A percentile compares a stretch with the other conserved stretches of the same genome.
Evolutionary conservation across 495 filamentous ascomycete species (phyloP).

Genomic region (Jackrogersella multiformis): DNA sequence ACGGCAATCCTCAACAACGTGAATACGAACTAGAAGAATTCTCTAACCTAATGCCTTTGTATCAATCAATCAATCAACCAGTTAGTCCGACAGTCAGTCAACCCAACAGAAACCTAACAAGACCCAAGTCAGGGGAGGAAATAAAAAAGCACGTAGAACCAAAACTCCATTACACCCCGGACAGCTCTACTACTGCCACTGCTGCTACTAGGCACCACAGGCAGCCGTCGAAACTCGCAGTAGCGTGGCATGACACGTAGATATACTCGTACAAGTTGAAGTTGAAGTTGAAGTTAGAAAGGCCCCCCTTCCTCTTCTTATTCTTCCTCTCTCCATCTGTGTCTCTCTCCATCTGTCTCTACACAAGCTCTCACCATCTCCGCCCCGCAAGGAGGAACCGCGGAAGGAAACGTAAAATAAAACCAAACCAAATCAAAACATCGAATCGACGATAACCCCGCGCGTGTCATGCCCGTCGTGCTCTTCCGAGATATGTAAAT

Average conservation of each 20-base stretch:
- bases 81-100: too few relatives aligned
- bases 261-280: constrained; percentile 12
- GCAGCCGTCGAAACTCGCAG: neutral
- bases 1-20: neutral
- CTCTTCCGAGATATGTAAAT: too few relatives aligned
- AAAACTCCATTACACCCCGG: constrained; percentile 4
- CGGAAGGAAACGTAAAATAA: too few relatives aligned
- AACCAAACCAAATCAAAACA: too few relatives aligned
- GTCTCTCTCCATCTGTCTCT: too few relatives aligned
- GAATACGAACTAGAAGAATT: too few relatives aligned
- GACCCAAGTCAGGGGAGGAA: neutral
- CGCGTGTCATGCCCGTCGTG: too few relatives aligned
- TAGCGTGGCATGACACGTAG: neutral
- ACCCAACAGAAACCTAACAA: neutral
- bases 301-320: neutral
- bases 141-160: neutral
- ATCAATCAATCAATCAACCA: constrained; percentile 8
- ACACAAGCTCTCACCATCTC: too few relatives aligned
- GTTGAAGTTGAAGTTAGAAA: neutral
- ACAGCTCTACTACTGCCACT: neutral
- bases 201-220: neutral
- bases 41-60: constrained; percentile 8
- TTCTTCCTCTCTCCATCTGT: neutral
- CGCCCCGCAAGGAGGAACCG: too few relatives aligned
- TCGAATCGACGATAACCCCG: too few relatives aligned